These are phyloP conservation scores for Bruguiera sexangula DNA, from an alignment of 345 rosid species.

Conservation along the genomic window DNA sequence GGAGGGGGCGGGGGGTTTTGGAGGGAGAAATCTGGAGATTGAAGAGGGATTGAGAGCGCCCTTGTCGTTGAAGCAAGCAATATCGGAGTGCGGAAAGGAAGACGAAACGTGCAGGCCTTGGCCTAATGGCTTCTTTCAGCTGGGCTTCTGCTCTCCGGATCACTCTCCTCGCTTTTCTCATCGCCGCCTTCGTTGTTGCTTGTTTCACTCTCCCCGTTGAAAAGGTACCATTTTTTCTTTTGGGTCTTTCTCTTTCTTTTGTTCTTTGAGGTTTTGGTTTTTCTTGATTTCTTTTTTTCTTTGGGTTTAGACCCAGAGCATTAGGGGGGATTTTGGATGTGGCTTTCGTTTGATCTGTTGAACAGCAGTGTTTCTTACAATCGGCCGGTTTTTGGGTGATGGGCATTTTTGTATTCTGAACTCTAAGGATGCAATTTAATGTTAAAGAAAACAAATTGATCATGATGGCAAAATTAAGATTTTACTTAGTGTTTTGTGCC, in stretches of 20 bases:
- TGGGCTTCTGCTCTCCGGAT: constrained; percentile 76
- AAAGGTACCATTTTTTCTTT: constrained; percentile 43
- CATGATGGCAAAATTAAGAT: not conserved
- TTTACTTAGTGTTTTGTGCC: not conserved
- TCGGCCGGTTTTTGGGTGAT: not conserved
- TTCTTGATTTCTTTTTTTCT: not conserved
- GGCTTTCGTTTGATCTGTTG: not conserved
- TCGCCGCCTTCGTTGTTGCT: constrained; percentile 65
- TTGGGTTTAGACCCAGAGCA: too few species aligned
- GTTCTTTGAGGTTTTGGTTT: not conserved
- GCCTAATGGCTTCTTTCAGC: constrained; percentile 60
- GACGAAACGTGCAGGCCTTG: constrained; percentile 52
- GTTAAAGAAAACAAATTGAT: too few species aligned
- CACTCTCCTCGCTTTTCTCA: constrained; percentile 58
- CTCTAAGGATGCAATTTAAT: not conserved
- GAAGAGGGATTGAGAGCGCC: constrained; percentile 28
- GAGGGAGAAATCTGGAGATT: constrained; percentile 48
- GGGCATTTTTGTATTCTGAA: not conserved
- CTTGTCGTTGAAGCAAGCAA: constrained; percentile 38
- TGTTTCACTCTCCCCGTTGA: constrained; percentile 90
- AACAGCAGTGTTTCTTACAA: not conserved
- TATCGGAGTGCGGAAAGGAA: constrained; percentile 32
- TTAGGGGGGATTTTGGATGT: not conserved
- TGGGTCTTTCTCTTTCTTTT: not conserved
- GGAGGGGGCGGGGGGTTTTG: too few species aligned